Percentiles rank a stretch among this genome's conserved stretches.
Evolutionary conservation across 2,329 filamentous ascomycete genomes (phyloP).

Genomic region (Nemania serpens): DNA sequence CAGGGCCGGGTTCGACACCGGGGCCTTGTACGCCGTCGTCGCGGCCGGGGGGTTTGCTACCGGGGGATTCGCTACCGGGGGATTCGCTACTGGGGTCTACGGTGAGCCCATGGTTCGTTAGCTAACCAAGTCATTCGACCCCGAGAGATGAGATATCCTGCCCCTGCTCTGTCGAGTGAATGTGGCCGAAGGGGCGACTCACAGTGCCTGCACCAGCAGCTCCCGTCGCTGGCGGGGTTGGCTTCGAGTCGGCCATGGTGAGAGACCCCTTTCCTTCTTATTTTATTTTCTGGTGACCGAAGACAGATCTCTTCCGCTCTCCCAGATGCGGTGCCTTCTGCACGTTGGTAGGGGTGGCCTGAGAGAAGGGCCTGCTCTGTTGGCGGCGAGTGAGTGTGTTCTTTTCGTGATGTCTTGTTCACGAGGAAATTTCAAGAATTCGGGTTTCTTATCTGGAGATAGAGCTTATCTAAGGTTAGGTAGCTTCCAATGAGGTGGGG

Average conservation of each 20-base stretch:
- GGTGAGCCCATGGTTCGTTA: no score
- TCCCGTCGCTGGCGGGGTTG: constrained; percentile 12
- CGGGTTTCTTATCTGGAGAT: constrained; percentile 11
- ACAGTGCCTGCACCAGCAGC: not conserved
- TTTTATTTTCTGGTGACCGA: not conserved
- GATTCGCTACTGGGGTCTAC: not conserved
- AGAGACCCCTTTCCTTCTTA: not conserved
- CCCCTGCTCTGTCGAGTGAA: no score
- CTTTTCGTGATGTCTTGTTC: not conserved
- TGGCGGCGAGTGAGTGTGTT: not conserved
- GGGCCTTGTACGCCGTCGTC: constrained; percentile 46
- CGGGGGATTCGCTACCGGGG: not conserved
- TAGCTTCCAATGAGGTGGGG: no score
- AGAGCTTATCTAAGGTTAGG: no score
- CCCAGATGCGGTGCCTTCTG: not conserved
- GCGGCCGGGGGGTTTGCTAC: constrained; percentile 7
- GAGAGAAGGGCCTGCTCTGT: no score
- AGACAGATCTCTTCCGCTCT: not conserved
- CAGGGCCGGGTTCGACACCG: constrained; percentile 70
- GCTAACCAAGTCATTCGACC: no score
- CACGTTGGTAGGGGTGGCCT: no score
- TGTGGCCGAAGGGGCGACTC: not conserved
- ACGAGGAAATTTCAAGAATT: constrained; percentile 13
- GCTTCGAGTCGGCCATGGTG: constrained; percentile 33
- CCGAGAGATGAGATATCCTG: no score